Conservation (phyloP, 208 protist species). For the Herpetomonas tarakana region DNA sequence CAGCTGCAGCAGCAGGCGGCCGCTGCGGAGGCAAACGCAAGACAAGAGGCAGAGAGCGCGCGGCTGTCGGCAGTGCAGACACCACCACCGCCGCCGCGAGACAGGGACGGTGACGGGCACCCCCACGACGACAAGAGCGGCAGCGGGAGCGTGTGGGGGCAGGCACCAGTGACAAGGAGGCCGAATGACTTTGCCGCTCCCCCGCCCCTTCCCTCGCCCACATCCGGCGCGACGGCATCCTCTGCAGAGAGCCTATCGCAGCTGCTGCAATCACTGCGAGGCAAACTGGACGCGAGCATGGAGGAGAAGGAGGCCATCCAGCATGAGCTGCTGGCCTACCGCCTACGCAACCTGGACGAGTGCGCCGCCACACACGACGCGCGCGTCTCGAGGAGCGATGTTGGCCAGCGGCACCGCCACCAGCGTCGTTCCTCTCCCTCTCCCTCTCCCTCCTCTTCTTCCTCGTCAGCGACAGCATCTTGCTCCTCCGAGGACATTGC, state of each 20-base stretch:
- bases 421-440: no score
- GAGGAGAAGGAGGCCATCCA: constrained; percentile 33
- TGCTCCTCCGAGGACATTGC: background rate
- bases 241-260: background rate
- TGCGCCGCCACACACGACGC: background rate
- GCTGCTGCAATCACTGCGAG: constrained; percentile 15
- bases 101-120: no score
- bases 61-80: background rate
- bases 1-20: constrained; percentile 12
- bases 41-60: no score
- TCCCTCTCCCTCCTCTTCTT: no score
- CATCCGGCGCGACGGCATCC: background rate
- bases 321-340: constrained; percentile 21
- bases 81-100: no score
- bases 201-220: constrained; percentile 1
- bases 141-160: no score
- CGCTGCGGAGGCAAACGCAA: background rate
- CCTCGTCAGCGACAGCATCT: background rate
- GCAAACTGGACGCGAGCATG: constrained; percentile 26
- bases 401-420: no score
- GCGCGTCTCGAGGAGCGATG: no score
- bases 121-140: no score
- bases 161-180: no score
- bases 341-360: constrained; percentile 25
- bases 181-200: no score